Conservation (phyloP, 805 yeast species). For the Vanderwaltozyma yarrowii region DNA sequence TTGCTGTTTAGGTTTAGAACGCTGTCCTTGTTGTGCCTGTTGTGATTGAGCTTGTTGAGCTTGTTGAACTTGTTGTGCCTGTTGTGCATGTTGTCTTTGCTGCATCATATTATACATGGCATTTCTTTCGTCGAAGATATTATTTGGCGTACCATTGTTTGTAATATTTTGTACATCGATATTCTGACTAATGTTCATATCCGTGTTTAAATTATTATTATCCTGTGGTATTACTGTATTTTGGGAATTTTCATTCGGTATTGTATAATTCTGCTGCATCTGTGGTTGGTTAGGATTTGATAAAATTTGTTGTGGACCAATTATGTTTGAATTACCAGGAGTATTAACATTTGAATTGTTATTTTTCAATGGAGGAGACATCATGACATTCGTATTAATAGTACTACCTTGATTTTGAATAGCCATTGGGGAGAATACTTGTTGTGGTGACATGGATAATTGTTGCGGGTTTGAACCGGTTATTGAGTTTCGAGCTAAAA, state of each 20-base stretch:
- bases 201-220: not conserved
- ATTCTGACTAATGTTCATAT: not conserved
- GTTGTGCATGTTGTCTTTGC: constrained; percentile 28
- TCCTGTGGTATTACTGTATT: constrained; percentile 2
- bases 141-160: not conserved
- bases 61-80: constrained; percentile 30
- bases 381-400: constrained; percentile 1
- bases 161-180: too few species aligned
- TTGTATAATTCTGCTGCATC: constrained; percentile 1
- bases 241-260: constrained; percentile 1
- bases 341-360: constrained; percentile 7
- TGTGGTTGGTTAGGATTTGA: constrained; percentile 5
- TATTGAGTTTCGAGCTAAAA: constrained; percentile 21
- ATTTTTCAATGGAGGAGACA: constrained; percentile 4
- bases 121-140: not conserved
- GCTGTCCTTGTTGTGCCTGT: constrained; percentile 7
- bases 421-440: constrained; percentile 15
- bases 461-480: constrained; percentile 9
- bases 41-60: constrained; percentile 31
- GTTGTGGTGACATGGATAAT: constrained; percentile 19
- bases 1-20: constrained; percentile 12
- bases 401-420: constrained; percentile 1
- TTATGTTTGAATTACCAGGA: constrained; percentile 6
- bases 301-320: constrained; percentile 21
- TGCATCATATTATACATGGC: constrained; percentile 34